Base-by-base conservation (phyloP, 2,329 filamentous ascomycete genomes). In the Pyrenophora seminiperda region DNA sequence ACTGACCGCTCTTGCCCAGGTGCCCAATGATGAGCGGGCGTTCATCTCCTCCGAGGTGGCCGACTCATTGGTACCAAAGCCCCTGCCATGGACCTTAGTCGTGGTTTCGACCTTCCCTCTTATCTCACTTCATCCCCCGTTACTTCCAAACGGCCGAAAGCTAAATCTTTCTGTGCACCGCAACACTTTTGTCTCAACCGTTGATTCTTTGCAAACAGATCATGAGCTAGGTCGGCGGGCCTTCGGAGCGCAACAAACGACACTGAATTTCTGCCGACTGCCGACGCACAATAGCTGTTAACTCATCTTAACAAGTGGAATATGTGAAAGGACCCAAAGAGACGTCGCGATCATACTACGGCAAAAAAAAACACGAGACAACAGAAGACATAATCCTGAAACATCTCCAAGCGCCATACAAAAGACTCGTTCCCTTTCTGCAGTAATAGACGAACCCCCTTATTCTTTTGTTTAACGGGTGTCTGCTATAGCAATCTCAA, bases 1-100 rank as follows among this genome's bases (percentile, higher is more conserved):
- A 32, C 29, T 32, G 33, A 40, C 43, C 36, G 29, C 44, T 47
- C 36, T 34, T 27, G 44, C 19, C 36, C 29, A 32, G n/a, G 32
- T 34, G 36, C 29, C 44, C 29, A 32, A 22, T 32, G 29, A 41
- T 7, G 19, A 34, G 36, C 44, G 29, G 36, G 36, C 41, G 29
- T 32, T 33, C 44, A 29, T 47, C 38, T 18, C 42, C 33, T 22
- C 20, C 31, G 42, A 29, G 41, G 15, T 36, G 24, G 15, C 18
- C 31, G 30, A 39, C 24, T 46, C 19, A 14, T 42, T 33, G 40
- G 19, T 19, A 41, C 18, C 22, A 31, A 18, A 22, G 40, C 36
- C 34, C 44, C 36, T 47, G 29, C 44, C 6, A 24, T 41, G 11
- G 30, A 41, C 20, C 33, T 47, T 14, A 33, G 7, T 27, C 20